A percentile compares a stretch with the other conserved stretches of the same genome.
Evolutionary conservation across 345 rosid species (phyloP).

Genomic region (Populus alba): DNA sequence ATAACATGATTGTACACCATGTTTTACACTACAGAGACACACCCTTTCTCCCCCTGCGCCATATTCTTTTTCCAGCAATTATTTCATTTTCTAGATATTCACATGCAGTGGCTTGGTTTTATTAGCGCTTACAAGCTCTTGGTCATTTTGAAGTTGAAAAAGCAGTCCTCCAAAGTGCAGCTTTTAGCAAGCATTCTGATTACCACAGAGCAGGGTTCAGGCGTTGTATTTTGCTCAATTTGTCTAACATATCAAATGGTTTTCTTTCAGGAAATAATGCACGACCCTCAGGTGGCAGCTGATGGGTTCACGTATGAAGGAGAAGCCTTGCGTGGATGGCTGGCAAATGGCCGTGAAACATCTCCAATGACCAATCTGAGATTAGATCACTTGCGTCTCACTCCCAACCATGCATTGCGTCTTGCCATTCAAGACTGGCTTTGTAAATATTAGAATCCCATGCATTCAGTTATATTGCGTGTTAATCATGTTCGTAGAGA

Average conservation of each 20-base stretch:
- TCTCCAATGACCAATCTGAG: conserved; percentile 75
- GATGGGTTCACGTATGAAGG: conserved; percentile 78
- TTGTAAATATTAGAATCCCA: conserved; percentile 41
- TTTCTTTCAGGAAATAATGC: conserved; percentile 67
- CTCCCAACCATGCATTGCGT: conserved; percentile 57
- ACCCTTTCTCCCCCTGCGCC: not conserved
- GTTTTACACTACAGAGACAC: not conserved
- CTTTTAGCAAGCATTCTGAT: not conserved
- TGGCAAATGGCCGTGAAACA: conserved; percentile 53
- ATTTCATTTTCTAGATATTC: not conserved
- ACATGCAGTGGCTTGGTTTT: not conserved
- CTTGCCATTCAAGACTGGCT: conserved; percentile 80
- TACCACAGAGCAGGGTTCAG: not conserved
- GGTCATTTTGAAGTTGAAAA: not conserved
- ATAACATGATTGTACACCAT: not conserved
- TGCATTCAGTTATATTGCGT: not conserved
- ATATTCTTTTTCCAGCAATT: not conserved
- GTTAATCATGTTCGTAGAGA: not conserved
- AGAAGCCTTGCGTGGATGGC: conserved; percentile 60
- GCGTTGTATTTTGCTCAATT: not conserved
- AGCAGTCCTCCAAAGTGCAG: not conserved
- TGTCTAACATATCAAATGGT: not conserved
- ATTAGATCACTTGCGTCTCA: conserved; percentile 51
- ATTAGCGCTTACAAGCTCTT: not conserved
- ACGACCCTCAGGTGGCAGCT: conserved; percentile 72